Conservation (phyloP, 176 grass and related monocot species). For the Pharus latifolius region DNA sequence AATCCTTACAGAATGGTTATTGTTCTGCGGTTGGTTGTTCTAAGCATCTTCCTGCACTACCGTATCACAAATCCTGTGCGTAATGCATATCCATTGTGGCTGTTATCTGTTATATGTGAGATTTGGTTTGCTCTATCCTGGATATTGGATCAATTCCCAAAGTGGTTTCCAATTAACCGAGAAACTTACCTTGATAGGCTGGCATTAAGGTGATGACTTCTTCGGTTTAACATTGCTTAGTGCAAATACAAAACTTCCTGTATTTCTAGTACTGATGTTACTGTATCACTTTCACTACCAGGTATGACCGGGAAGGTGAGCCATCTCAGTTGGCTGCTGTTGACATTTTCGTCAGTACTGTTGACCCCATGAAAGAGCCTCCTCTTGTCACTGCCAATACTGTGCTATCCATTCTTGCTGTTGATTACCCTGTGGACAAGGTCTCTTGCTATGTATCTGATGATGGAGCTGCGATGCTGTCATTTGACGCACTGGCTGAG, state of each 20-base stretch:
- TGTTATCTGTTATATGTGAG: constrained; percentile 98
- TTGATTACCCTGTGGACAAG: constrained; percentile 98
- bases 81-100: constrained; percentile 76
- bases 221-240: constrained; percentile 12
- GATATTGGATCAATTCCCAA: constrained; percentile 99
- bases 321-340: constrained; percentile 97
- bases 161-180: constrained; percentile 97
- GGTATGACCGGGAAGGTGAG: constrained; percentile 96
- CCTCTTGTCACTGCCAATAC: constrained; percentile 98
- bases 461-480: constrained; percentile 96
- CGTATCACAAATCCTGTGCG: constrained; percentile 96
- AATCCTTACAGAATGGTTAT: constrained; percentile 99
- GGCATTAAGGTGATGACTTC: constrained; percentile 70
- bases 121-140: constrained; percentile 99
- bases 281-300: constrained; percentile 27
- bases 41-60: constrained; percentile 93
- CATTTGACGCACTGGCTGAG: constrained; percentile 88
- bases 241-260: neutral
- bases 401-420: constrained; percentile 92
- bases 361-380: constrained; percentile 96
- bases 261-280: constrained; percentile 16
- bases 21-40: constrained; percentile 77
- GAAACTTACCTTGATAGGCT: constrained; percentile 99
- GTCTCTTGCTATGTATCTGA: constrained; percentile 99
- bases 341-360: constrained; percentile 98